These are phyloP conservation scores for Purpureocillium takamizusanense DNA, from an alignment of 2,329 filamentous ascomycete genomes.

Conservation along the genomic window DNA sequence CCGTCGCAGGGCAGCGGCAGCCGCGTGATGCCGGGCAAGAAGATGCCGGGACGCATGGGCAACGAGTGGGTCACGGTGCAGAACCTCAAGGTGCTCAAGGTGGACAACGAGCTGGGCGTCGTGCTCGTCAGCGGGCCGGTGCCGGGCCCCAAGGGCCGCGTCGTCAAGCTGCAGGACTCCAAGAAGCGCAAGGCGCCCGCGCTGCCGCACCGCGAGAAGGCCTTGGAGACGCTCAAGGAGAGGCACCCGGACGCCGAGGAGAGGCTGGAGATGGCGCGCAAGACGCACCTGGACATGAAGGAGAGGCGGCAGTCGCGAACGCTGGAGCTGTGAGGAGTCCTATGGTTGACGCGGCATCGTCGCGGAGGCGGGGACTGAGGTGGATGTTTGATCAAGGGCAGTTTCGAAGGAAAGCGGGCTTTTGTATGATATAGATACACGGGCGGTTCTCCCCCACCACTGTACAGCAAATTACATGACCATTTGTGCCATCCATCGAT, in stretches of 20 bases:
- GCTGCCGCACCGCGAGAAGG: slow-evolving; percentile 37
- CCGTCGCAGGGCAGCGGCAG: slow-evolving; percentile 87
- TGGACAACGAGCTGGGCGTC: slow-evolving; percentile 79
- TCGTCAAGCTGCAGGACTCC: slow-evolving; percentile 82
- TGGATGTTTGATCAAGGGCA: slow-evolving; percentile 10
- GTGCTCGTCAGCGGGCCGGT: slow-evolving; percentile 82
- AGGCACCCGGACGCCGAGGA: slow-evolving; percentile 36
- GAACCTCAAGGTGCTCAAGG: slow-evolving; percentile 81
- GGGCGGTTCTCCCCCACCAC: slow-evolving; percentile 9
- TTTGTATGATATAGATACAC: slow-evolving; percentile 30
- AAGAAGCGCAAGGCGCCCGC: slow-evolving; percentile 67
- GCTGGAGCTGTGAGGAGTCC: slow-evolving; percentile 10
- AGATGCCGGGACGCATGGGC: slow-evolving; percentile 96
- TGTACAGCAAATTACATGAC: slow-evolving; percentile 8
- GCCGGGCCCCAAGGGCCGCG: slow-evolving; percentile 76
- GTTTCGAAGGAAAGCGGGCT: slow-evolving; percentile 15
- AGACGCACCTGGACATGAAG: slow-evolving; percentile 46
- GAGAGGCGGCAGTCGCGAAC: slow-evolving; percentile 27
- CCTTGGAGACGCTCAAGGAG: slow-evolving; percentile 31
- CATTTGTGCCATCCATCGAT: too few relatives aligned
- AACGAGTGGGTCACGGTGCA: slow-evolving; percentile 80
- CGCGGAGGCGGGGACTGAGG: too few relatives aligned
- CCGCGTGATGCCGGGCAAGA: slow-evolving; percentile 89
- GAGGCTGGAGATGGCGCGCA: slow-evolving; percentile 38
- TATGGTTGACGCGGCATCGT: too few relatives aligned